Conservation (phyloP, 257 asterid species). For the Ocimum tenuiflorum region DNA sequence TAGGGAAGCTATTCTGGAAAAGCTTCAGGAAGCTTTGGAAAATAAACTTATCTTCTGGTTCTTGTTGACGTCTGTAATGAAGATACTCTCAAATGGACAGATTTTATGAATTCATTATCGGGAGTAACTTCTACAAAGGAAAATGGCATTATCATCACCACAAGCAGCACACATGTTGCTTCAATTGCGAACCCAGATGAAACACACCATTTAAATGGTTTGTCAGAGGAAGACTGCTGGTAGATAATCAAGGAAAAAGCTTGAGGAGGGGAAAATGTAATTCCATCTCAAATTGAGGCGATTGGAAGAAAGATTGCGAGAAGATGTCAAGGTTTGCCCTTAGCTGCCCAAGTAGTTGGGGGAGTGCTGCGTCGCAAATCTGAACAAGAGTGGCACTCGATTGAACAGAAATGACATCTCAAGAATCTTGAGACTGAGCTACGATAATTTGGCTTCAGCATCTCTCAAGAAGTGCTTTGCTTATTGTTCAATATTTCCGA, state of each 20-base stretch:
- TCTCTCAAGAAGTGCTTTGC: constrained; percentile 15
- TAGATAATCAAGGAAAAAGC: neutral
- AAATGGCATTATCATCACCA: neutral
- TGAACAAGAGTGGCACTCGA: neutral
- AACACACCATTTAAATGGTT: neutral
- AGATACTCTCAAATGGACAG: neutral
- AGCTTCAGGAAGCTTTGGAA: neutral
- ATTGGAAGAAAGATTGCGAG: neutral
- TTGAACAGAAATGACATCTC: neutral
- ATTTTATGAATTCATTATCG: neutral
- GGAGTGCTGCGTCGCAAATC: neutral
- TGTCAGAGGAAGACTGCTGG: neutral
- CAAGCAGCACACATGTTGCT: neutral
- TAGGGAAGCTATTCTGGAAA: neutral
- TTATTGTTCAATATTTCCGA: constrained; percentile 13
- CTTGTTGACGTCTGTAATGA: neutral
- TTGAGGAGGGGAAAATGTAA: neutral
- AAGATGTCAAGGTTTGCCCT: neutral
- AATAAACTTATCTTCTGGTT: neutral
- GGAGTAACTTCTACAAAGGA: neutral
- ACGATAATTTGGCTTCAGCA: constrained; percentile 18
- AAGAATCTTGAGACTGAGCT: constrained; percentile 23
- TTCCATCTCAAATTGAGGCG: neutral
- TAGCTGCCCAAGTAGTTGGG: neutral
- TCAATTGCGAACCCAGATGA: neutral